Evolutionary conservation across 129 eudicot genomes (phyloP).

Genomic region (Apium graveolens): DNA sequence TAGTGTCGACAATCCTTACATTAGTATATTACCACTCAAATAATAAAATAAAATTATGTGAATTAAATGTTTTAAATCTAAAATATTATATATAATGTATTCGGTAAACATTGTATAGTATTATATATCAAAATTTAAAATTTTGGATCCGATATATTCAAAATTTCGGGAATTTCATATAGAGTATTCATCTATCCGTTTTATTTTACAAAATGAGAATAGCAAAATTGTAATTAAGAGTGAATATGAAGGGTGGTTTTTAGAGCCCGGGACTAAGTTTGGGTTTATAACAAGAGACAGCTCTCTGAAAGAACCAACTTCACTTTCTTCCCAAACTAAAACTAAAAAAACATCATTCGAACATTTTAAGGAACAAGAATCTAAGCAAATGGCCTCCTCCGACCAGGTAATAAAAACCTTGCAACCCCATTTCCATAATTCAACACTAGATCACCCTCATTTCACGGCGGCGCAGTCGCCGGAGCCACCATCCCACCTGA

Average conservation of each 20-base stretch:
- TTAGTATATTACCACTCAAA: no score
- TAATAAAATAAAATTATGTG: no score
- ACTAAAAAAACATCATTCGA: slow-evolving; percentile 9
- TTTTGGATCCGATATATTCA: no score
- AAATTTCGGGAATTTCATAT: no score
- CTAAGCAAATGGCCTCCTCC: slow-evolving; percentile 30
- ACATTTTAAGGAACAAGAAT: slow-evolving; percentile 1
- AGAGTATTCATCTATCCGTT: no score
- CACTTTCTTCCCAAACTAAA: background rate
- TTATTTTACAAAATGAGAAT: background rate
- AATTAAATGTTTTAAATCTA: no score
- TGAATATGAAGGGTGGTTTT: background rate
- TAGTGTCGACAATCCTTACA: no score
- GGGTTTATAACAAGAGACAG: background rate
- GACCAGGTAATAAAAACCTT: slow-evolving; percentile 28
- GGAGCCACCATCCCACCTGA: slow-evolving; percentile 10
- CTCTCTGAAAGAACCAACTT: background rate
- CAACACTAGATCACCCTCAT: background rate
- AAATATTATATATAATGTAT: no score
- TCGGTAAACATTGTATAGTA: no score
- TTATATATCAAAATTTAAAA: no score
- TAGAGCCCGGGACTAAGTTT: background rate
- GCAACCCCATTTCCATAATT: slow-evolving; percentile 6
- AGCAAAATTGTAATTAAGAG: background rate
- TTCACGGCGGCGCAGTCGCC: slow-evolving; percentile 18